Evolutionary conservation across 106 monocot species (phyloP), one percentile per base, ranked within the genome.

Genomic region (Dioscorea alata): DNA sequence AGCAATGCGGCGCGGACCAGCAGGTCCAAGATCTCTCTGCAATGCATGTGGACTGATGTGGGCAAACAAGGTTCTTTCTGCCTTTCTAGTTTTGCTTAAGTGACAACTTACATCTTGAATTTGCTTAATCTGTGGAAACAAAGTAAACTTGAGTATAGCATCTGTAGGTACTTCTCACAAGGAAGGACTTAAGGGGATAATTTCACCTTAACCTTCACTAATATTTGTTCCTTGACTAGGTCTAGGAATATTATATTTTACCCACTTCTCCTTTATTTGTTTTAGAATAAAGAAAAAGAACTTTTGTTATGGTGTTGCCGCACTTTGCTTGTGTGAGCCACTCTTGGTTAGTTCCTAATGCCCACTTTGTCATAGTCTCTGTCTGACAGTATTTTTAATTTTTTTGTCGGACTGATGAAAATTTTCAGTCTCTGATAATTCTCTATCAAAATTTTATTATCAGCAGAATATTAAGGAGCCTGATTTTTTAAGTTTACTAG

Each of bases 11-110:
- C 90, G 90, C 69, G 90, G 90, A 34, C 94, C 94, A 51, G 84
- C 80, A 65, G 94, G 94, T 49, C 94, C 90, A 32, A 87, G 87
- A 68, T 84, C 94, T 64, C 74, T 94, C 58, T 94, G 90, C 74
- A 94, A 90, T 74, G 94, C 94, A 15, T 94, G 94, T 67, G 94
- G 94, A 33, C 68, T 94, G 31, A 90, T 87, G 89, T 94, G 94
- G 94, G 90, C 94, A 60, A 94, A 94, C 68, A 94, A 94, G 94
- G 94, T 94, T 63, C 18, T 23, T 33, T 13, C 63, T 33, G 14
- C 15, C 31, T 33, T 33, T 15, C 15, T 63, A 0, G 13, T 34
- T 32, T 23, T 32, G 13, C 33, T 63, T 34, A 34, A 9, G 12
- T 34, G 23, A 5, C 23, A 59, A 12, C 18, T 16, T 14, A 54